A percentile compares a stretch with the other conserved stretches of the same genome.
Evolutionary conservation across 2,329 filamentous ascomycete genomes (phyloP).

Genomic region (Colletotrichum tamarilloi): DNA sequence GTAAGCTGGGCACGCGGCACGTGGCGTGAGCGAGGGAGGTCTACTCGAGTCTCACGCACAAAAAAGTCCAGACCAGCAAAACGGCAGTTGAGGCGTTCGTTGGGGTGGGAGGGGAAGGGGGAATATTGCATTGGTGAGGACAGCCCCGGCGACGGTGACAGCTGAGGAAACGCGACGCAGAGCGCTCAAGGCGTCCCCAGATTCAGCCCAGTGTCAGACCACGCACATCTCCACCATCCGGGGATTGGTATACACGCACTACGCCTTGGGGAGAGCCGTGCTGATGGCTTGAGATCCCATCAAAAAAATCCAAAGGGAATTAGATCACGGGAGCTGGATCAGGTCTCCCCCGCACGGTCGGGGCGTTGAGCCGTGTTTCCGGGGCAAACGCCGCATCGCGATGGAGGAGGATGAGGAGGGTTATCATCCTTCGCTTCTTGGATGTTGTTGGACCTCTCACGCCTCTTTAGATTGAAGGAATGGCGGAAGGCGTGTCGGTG

Average conservation of each 20-base stretch:
- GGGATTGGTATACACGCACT: neutral
- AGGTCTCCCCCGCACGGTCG: neutral
- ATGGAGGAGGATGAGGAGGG: neutral
- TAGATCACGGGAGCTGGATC: neutral
- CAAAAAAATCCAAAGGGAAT: neutral
- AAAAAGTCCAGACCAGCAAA: neutral
- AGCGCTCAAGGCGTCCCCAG: neutral
- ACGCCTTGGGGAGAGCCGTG: neutral
- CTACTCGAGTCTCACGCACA: neutral
- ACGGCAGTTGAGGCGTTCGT: neutral
- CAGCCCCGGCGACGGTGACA: neutral
- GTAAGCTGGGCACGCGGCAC: slow-evolving; percentile 73
- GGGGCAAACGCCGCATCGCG: neutral
- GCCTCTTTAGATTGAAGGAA: neutral
- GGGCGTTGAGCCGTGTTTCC: neutral
- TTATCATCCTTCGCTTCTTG: neutral
- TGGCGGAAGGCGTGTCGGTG: neutral
- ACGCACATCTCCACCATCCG: neutral
- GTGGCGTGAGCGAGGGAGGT: slow-evolving; percentile 35
- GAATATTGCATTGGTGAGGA: neutral
- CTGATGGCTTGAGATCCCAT: neutral
- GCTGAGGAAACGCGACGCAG: neutral
- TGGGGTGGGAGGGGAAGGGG: neutral
- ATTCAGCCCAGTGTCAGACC: neutral
- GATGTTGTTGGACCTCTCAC: too few relatives aligned